phyloP scores from a whole-genome alignment of 73 alveolate species.

The Tetrahymena borealis region DNA sequence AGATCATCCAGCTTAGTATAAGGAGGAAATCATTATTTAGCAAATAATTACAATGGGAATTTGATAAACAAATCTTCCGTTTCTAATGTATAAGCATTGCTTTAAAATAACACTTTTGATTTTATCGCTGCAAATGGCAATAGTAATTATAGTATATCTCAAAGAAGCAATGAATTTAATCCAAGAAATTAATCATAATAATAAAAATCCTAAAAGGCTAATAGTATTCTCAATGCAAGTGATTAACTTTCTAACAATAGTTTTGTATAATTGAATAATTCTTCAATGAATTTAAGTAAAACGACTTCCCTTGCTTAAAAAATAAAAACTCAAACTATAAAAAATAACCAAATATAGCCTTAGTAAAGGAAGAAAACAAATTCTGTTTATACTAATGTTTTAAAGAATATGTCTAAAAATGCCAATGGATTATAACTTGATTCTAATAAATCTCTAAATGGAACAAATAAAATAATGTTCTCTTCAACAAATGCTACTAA shows the following conservation, averaged over 20 bases:
- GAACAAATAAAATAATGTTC: background rate
- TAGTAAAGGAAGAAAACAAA: background rate
- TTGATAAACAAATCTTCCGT: background rate
- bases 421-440: background rate
- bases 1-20: background rate
- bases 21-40: background rate
- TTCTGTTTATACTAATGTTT: background rate
- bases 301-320: background rate
- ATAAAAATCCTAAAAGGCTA: background rate
- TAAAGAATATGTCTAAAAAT: background rate
- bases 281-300: background rate
- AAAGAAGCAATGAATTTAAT: background rate
- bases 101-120: background rate
- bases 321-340: background rate
- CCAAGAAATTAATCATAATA: background rate
- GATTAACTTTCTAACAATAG: background rate
- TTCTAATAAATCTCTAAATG: background rate
- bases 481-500: background rate
- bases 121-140: background rate
- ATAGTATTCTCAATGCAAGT: background rate
- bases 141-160: background rate
- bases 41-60: background rate
- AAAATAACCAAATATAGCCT: background rate
- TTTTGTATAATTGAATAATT: background rate
- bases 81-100: background rate